A percentile compares a stretch with the other conserved stretches of the same genome.
phyloP scores from a whole-genome alignment of 2,329 filamentous ascomycete species.

The Aureobasidium mangrovei region DNA sequence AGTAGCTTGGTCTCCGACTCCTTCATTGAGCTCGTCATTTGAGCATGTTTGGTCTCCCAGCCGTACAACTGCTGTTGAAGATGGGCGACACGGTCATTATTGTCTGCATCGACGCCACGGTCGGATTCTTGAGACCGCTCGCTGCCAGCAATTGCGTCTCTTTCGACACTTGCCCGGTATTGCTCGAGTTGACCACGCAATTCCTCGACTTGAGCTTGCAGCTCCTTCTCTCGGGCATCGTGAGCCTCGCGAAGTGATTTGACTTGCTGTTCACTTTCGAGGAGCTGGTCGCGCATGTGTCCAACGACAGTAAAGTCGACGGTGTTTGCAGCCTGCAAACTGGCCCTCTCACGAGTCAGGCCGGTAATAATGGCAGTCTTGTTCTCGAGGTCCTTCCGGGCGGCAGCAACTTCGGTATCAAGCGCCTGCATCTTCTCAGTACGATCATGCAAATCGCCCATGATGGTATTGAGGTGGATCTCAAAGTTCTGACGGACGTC shows the following conservation, averaged over 20 bases:
- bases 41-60: constrained; percentile 70
- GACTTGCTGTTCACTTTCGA: constrained; percentile 74
- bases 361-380: constrained; percentile 96
- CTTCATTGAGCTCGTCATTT: constrained; percentile 61
- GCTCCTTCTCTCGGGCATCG: constrained; percentile 62
- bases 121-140: constrained; percentile 15
- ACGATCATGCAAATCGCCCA: constrained; percentile 80
- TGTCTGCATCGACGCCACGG: constrained; percentile 21
- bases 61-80: constrained; percentile 62
- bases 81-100: constrained; percentile 52
- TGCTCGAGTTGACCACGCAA: constrained; percentile 50
- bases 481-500: constrained; percentile 91
- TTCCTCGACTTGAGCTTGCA: constrained; percentile 60
- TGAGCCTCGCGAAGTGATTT: constrained; percentile 64
- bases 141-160: constrained; percentile 20
- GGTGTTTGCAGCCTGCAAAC: constrained; percentile 68
- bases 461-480: constrained; percentile 78
- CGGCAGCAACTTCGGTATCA: constrained; percentile 70
- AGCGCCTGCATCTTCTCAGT: constrained; percentile 86
- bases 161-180: constrained; percentile 16
- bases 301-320: constrained; percentile 89
- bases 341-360: constrained; percentile 83
- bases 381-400: constrained; percentile 92
- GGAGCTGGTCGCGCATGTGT: constrained; percentile 76
- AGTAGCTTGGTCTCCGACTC: constrained; percentile 64